These are phyloP conservation scores for Phaeosphaeria sp. DNA, from an alignment of 2,329 filamentous ascomycete genomes.

Conservation along the genomic window DNA sequence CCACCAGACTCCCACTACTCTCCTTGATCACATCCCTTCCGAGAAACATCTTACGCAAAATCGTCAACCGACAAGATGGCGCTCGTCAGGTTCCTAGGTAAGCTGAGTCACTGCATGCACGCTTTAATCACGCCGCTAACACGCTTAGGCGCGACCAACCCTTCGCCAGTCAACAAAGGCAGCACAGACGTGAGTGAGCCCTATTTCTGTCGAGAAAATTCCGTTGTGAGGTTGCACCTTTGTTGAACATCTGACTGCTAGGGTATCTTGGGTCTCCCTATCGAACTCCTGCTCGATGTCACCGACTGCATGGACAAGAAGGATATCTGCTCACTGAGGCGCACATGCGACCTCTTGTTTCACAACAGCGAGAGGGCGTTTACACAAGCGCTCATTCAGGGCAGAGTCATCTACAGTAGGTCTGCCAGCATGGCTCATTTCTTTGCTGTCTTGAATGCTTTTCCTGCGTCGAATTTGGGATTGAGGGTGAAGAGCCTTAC, in stretches of 20 bases:
- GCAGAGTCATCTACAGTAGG: slow-evolving; percentile 4
- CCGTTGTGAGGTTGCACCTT: not conserved
- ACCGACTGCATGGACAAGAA: slow-evolving; percentile 9
- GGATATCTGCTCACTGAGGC: slow-evolving; percentile 1
- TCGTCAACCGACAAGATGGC: not conserved
- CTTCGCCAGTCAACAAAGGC: not conserved
- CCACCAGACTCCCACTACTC: not conserved
- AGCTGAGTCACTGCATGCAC: not conserved
- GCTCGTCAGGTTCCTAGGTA: not conserved
- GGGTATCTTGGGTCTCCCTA: slow-evolving; percentile 1
- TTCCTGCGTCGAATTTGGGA: not conserved
- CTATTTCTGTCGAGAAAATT: not conserved
- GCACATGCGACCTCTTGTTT: not conserved
- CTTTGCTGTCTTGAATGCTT: not conserved
- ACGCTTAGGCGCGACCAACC: not conserved
- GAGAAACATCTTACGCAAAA: not conserved
- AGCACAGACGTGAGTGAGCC: not conserved
- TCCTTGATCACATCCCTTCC: not conserved
- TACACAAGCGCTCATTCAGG: not conserved
- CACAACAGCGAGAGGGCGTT: not conserved
- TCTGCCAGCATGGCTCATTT: slow-evolving; percentile 7
- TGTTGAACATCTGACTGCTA: not conserved
- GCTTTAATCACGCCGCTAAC: not conserved
- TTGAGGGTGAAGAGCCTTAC: slow-evolving; percentile 7
- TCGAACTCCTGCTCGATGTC: slow-evolving; percentile 4